Percentiles rank a stretch among this genome's conserved stretches.
These are phyloP conservation scores for barrel medic (Medicago truncatula) DNA, from an alignment of 306 rosid genomes.

Conservation along the genomic window MtrunA17r5.0-ANR NC_053045.1:3829501-3830000, in stretches of 20 bases:
- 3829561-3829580: conserved; percentile 39
- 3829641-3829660: conserved; percentile 52
- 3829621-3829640: conserved; percentile 42
- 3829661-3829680: conserved; percentile 44
- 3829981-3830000: conserved; percentile 47
- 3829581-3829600: conserved; percentile 44
- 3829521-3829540: conserved; percentile 45
- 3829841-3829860: conserved; percentile 45
- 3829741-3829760: conserved; percentile 49
- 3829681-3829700: conserved; percentile 48
- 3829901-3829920: conserved; percentile 62
- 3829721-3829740: conserved; percentile 40
- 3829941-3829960: conserved; percentile 99
- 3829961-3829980: conserved; percentile 65
- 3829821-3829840: conserved; percentile 45
- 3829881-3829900: conserved; percentile 47
- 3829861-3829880: conserved; percentile 54
- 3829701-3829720: conserved; percentile 50
- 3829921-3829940: conserved; percentile 98
- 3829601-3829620: conserved; percentile 48
- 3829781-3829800: conserved; percentile 48
- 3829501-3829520: conserved; percentile 45
- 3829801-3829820: conserved; percentile 50
- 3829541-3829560: conserved; percentile 43
- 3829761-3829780: conserved; percentile 43